Conservation (phyloP, 1,284 basidiomycete genomes). For the Dichomitus squalens region DNA sequence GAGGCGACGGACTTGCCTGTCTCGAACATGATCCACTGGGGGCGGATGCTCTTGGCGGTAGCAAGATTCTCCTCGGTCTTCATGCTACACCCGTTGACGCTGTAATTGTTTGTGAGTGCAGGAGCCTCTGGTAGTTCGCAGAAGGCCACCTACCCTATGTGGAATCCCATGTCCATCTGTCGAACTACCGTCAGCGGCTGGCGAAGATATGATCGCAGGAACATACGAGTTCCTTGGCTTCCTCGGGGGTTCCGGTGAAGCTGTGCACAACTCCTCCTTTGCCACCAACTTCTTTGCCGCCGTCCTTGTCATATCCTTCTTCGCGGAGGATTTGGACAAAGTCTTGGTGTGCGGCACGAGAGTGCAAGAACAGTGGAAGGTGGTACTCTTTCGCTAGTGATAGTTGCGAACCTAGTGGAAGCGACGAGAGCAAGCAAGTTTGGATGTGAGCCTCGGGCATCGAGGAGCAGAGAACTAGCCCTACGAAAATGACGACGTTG, state of each 20-base stretch:
- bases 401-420: conserved; percentile 50
- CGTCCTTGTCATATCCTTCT: conserved; percentile 64
- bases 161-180: conserved; percentile 73
- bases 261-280: conserved; percentile 85
- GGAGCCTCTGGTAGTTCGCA: not conserved
- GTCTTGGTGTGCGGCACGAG: conserved; percentile 75
- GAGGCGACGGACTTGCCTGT: conserved; percentile 54
- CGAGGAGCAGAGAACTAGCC: conserved; percentile 19
- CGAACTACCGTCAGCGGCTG: conserved; percentile 8
- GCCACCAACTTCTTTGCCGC: conserved; percentile 55
- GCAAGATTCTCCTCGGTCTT: conserved; percentile 79
- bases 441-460: not conserved
- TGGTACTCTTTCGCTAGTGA: conserved; percentile 69
- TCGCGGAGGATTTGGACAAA: conserved; percentile 70
- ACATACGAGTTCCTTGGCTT: conserved; percentile 73
- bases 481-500: conserved; percentile 73
- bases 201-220: not conserved
- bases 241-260: conserved; percentile 75
- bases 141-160: conserved; percentile 48
- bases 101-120: conserved; percentile 22
- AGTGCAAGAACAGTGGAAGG: conserved; percentile 87
- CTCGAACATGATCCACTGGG: conserved; percentile 76
- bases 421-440: not conserved
- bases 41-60: conserved; percentile 61
- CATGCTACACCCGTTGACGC: conserved; percentile 83